Base-by-base conservation (phyloP, 78 protist genomes). In the Mastigamoeba balamuthi region DNA sequence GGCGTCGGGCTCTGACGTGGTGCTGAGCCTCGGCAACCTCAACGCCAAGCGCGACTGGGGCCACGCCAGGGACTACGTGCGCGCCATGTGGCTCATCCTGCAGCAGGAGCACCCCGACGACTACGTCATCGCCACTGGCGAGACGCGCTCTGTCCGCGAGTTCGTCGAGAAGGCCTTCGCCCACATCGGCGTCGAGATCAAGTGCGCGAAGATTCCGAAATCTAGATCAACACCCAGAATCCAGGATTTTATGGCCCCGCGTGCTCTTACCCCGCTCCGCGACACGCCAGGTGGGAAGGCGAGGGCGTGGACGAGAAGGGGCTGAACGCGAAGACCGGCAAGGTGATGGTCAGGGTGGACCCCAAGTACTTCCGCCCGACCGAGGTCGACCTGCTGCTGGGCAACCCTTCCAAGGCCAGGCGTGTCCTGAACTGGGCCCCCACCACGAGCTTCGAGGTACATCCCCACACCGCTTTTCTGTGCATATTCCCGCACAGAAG, bases 41-140 rank as follows among this genome's bases (percentile, higher is more conserved):
- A 84, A 91, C 76, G 85, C 96, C 25, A 58, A 68, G 58, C 92
- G 94, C 37, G 96, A 91, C 74, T 90, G 94, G 94, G 94, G 94
- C 38, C 93, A 93, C 30, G 94, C 95, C 7, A 82, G 63, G 29
- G 96, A 93, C 71, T 87, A 86, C 70, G 94, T 90, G 29, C 67
- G 74, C 37, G 92, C 81, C 36, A 93, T 91, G 94, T 88, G 93
- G 93, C 40, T 81, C 58, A 93, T 93, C 76, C 80, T 93, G 27
- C 94, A 91, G 69, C 89, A 82, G 41, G 88, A 86, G 1, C 28
- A 42, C 52, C 83, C 95, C 4, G 85, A 83, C 35, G 98, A 93
- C 81, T 91, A 38, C 39, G 95, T 92, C 40, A 74, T 92, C 6
- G 94, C 96, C 52, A 92, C 97, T 2, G 94, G 94, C 69, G 91